These are phyloP conservation scores for Groenewaldozyma auringiensis DNA, from an alignment of 1,139 yeast genomes.

Conservation along the genomic window DNA sequence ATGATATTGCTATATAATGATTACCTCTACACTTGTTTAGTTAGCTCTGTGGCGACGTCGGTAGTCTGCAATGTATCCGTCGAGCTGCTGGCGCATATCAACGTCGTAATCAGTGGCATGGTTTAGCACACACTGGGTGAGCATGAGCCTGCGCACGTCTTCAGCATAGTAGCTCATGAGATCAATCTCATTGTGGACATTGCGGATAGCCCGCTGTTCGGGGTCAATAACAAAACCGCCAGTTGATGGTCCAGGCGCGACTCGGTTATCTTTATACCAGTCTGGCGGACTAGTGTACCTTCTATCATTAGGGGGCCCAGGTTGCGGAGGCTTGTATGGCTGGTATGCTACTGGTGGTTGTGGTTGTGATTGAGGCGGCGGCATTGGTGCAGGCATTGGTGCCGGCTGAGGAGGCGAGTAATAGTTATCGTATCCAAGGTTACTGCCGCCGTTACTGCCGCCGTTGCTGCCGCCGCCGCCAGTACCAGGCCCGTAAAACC, in stretches of 20 bases:
- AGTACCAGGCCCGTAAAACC: neutral
- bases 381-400: neutral
- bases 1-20: too few species aligned
- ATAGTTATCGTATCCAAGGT: neutral
- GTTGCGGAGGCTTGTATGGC: neutral
- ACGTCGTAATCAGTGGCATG: constrained; percentile 3
- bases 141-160: constrained; percentile 3
- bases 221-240: neutral
- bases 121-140: constrained; percentile 2
- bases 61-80: constrained; percentile 1
- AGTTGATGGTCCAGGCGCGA: neutral
- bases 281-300: neutral
- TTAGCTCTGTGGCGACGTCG: neutral
- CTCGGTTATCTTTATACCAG: neutral
- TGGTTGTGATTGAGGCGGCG: neutral
- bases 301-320: neutral
- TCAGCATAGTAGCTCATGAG: constrained; percentile 3
- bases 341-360: neutral
- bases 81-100: constrained; percentile 2
- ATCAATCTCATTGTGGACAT: constrained; percentile 2
- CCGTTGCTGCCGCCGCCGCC: neutral
- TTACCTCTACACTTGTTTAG: too few species aligned
- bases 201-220: neutral
- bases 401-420: neutral
- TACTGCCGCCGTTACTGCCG: neutral